Conservation (phyloP, 768 basidiomycete species). For the Lentinula raphanica region DNA sequence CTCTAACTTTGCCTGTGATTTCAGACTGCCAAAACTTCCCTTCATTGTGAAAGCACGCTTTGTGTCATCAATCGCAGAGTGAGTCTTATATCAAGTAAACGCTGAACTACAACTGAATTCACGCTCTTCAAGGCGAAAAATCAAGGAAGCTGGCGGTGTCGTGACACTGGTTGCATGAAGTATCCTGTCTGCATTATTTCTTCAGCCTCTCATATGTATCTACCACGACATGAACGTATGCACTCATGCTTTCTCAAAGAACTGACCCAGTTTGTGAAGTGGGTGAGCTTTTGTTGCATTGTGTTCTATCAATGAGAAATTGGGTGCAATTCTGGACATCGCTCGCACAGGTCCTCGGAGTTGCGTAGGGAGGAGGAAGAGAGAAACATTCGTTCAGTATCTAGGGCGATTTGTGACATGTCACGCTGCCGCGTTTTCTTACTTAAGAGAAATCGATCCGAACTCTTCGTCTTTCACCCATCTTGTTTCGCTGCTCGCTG, state of each 20-base stretch:
- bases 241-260: not conserved
- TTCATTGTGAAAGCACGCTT: slow-evolving; percentile 99
- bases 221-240: slow-evolving; percentile 8
- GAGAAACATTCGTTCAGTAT: not conserved
- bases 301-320: no score
- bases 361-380: not conserved
- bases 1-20: not conserved
- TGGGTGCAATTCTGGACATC: no score
- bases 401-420: not conserved
- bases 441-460: not conserved
- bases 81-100: slow-evolving; percentile 19
- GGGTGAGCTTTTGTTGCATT: no score
- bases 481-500: slow-evolving; percentile 33
- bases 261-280: not conserved
- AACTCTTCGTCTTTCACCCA: slow-evolving; percentile 2
- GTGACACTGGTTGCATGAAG: slow-evolving; percentile 85
- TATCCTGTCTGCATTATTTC: slow-evolving; percentile 4
- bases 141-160: slow-evolving; percentile 92
- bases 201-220: slow-evolving; percentile 1
- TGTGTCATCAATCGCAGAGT: slow-evolving; percentile 85
- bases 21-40: slow-evolving; percentile 50
- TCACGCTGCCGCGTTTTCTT: not conserved
- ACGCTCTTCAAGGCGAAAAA: slow-evolving; percentile 48
- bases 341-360: not conserved
- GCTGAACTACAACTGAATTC: not conserved